Evolutionary conservation across 2,329 filamentous ascomycete genomes (phyloP).

Genomic region (Xylaria sp.): DNA sequence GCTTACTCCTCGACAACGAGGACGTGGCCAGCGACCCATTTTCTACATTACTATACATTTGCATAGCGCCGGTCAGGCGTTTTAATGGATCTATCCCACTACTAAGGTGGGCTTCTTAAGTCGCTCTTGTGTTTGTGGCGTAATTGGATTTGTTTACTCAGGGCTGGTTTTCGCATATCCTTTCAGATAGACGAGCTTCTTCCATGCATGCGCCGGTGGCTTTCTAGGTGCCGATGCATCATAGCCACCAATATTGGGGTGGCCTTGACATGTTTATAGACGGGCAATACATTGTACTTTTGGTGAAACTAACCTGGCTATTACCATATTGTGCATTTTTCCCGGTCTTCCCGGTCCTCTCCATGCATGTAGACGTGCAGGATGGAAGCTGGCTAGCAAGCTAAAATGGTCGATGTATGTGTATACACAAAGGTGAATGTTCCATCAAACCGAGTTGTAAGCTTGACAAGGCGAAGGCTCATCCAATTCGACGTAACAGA

Average conservation of each 20-base stretch:
- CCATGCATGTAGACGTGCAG: neutral
- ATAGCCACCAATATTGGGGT: constrained; percentile 1
- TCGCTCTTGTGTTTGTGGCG: constrained; percentile 4
- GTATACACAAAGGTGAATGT: too few relatives aligned
- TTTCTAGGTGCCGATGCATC: constrained; percentile 1
- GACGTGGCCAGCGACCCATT: constrained; percentile 1
- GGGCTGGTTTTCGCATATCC: constrained; percentile 16
- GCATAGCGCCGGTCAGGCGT: constrained; percentile 40
- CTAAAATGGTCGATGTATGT: too few relatives aligned
- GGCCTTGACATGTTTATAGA: constrained; percentile 9
- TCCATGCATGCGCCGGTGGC: neutral
- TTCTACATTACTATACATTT: constrained; percentile 28
- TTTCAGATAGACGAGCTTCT: constrained; percentile 16
- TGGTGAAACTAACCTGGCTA: too few relatives aligned
- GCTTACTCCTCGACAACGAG: constrained; percentile 1
- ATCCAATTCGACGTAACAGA: too few relatives aligned
- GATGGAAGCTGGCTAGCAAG: too few relatives aligned
- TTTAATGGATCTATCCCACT: constrained; percentile 25
- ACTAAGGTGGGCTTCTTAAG: constrained; percentile 11
- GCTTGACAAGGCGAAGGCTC: too few relatives aligned
- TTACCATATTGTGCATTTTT: neutral
- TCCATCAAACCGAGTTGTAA: too few relatives aligned
- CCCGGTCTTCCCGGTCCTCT: neutral
- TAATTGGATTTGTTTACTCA: constrained; percentile 17
- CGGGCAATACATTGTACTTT: neutral